Evolutionary conservation across 1,139 yeast genomes (phyloP).

Genomic region (Scheffersomyces illinoinensis): DNA sequence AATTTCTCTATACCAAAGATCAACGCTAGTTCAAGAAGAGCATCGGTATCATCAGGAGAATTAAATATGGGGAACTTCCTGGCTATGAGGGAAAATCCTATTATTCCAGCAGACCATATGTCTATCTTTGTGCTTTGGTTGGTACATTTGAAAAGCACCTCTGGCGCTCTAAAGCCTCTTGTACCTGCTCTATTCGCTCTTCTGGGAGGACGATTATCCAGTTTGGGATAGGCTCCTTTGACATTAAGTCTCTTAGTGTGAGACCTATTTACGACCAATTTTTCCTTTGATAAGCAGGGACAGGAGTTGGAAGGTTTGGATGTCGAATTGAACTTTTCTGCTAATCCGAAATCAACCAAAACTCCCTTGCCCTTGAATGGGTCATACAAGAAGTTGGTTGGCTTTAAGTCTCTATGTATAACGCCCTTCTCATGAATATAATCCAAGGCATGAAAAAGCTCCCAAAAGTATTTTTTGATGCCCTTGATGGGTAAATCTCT

Average conservation of each 20-base stretch:
- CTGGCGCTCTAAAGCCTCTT: slow-evolving; percentile 94
- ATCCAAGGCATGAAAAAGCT: slow-evolving; percentile 71
- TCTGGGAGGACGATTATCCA: slow-evolving; percentile 82
- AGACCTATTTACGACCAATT: slow-evolving; percentile 20
- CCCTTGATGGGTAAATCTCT: slow-evolving; percentile 78
- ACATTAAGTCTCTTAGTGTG: slow-evolving; percentile 39
- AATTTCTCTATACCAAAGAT: slow-evolving; percentile 78
- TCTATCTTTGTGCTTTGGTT: slow-evolving; percentile 82
- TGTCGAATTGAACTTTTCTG: slow-evolving; percentile 49
- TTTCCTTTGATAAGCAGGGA: slow-evolving; percentile 15
- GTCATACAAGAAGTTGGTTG: slow-evolving; percentile 83
- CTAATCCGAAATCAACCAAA: slow-evolving; percentile 89
- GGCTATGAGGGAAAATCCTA: slow-evolving; percentile 68
- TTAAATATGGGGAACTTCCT: slow-evolving; percentile 82
- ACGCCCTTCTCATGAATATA: slow-evolving; percentile 77
- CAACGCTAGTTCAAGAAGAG: slow-evolving; percentile 80
- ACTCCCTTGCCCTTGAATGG: slow-evolving; percentile 77
- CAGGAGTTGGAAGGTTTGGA: slow-evolving; percentile 20
- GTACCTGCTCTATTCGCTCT: slow-evolving; percentile 98
- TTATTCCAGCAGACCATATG: slow-evolving; percentile 92
- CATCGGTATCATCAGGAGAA: slow-evolving; percentile 90
- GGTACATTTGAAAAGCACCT: slow-evolving; percentile 83
- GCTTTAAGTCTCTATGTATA: slow-evolving; percentile 88
- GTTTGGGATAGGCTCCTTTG: slow-evolving; percentile 73
- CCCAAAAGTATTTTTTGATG: slow-evolving; percentile 76